A percentile compares a stretch with the other conserved stretches of the same genome.
Evolutionary conservation across 2,329 filamentous ascomycete genomes (phyloP).

Genomic region (Lecanosticta acicola): DNA sequence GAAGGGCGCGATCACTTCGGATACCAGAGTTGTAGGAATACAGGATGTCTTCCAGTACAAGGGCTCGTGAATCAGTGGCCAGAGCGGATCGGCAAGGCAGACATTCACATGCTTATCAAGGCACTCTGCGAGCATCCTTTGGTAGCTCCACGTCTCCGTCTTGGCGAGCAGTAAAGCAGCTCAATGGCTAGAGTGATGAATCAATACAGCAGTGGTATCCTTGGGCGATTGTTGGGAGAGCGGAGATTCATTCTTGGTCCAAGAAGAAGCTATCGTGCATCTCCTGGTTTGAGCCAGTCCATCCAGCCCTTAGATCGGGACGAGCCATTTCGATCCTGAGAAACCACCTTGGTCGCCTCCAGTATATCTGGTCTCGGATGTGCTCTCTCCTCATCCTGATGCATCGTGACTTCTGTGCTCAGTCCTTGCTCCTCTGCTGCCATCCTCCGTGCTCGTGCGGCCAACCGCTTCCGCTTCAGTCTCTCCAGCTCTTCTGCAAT

Average conservation of each 20-base stretch:
- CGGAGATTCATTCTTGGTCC: background rate
- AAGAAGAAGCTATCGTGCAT: background rate
- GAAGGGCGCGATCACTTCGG: background rate
- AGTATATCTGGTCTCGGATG: conserved; percentile 23
- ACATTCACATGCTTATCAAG: background rate
- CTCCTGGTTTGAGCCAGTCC: background rate
- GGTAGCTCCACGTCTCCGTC: background rate
- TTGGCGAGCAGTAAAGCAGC: background rate
- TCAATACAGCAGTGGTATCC: too few relatives aligned
- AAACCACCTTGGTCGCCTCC: conserved; percentile 20
- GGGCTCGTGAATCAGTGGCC: background rate
- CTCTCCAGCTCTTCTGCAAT: conserved; percentile 75
- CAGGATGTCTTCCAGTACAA: background rate
- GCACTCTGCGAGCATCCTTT: background rate
- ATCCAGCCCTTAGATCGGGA: background rate
- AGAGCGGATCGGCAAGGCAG: background rate
- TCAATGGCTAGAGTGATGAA: background rate
- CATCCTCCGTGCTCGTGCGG: conserved; percentile 45
- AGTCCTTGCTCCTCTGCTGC: conserved; percentile 35
- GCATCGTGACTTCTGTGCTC: conserved; percentile 18
- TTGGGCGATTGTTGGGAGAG: too few relatives aligned
- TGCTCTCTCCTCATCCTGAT: conserved; percentile 20
- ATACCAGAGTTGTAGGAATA: background rate
- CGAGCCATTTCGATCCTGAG: background rate
- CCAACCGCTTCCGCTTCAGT: conserved; percentile 51